Base-by-base conservation (phyloP, 257 asterid species). In the Echites panduratus region DNA sequence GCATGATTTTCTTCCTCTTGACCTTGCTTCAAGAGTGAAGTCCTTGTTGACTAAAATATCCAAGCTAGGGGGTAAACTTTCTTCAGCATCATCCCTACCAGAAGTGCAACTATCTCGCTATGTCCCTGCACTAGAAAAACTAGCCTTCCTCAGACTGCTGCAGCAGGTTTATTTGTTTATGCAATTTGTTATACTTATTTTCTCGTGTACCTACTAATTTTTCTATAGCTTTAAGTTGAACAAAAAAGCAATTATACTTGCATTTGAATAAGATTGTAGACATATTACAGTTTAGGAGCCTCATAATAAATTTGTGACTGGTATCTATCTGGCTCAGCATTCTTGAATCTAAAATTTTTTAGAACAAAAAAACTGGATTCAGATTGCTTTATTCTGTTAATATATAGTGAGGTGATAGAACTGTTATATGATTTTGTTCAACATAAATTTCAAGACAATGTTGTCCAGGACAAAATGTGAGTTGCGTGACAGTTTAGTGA, bases 111-210 rank as follows among this genome's bases (percentile, higher is more conserved):
- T 90, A 70, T 85, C 91, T 59, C 86, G 81, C 72, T 90, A 90
- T 83, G 81, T 85, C 76, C 92, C 96, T 79, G 81, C 88, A 19
- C 82, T 93, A 76, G 97, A 91, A 84, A 91, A 87, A 80, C 90
- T 88, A 72, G 89, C 96, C 66, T 86, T 96, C 40, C 83, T 91
- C 77, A 87, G 98, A 82, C 81, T 89, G 87, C 87, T 93, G 77
- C 96, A 89, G 78, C 89, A 89, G 94, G 98, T 93, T 77, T 27
- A 29, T 26, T 4, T 59, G 40, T 52, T 16, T 66, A 12, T 58
- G 24, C 13, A 20, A 53, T 50, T 48, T 27, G 8, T 49, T 62
- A 45, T 3, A 14, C 29, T 62, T 26, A 29, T 49, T 38, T 17
- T 50, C 29, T 2, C 2, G 14, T 29, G 0, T 24, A 24, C 24